These are phyloP conservation scores for Picea abies DNA, from an alignment of 83 land plant genomes.

Conservation along the genomic window DNA sequence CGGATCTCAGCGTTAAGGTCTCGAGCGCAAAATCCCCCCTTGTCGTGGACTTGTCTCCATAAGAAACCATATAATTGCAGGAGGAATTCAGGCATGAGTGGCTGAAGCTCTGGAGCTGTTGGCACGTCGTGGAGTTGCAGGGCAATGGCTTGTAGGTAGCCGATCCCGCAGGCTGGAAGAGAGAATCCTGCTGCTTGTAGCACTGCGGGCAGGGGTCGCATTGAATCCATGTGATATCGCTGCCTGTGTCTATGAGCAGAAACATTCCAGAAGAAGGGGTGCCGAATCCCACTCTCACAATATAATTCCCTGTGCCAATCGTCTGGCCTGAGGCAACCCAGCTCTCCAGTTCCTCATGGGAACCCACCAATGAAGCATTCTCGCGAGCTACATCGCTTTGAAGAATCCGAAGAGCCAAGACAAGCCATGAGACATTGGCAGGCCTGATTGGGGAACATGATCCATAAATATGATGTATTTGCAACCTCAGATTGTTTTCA, in stretches of 20 bases:
- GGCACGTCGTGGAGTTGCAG: conserved; percentile 57
- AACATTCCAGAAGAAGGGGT: conserved; percentile 32
- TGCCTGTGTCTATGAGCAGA: conserved; percentile 70
- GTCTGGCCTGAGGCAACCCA: conserved; percentile 33
- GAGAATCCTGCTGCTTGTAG: conserved; percentile 70
- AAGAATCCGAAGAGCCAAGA: background rate
- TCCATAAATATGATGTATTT: conserved; percentile 6
- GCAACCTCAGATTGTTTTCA: conserved; percentile 2
- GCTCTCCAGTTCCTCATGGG: background rate
- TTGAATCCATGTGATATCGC: conserved; percentile 83
- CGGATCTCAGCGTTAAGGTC: conserved; percentile 23
- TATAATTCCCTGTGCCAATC: conserved; percentile 66
- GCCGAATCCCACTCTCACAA: conserved; percentile 54
- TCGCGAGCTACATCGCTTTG: background rate
- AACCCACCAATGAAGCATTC: background rate
- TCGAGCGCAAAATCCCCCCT: conserved; percentile 56
- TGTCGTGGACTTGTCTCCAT: conserved; percentile 75
- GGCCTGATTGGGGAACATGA: conserved; percentile 7
- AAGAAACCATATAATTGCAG: conserved; percentile 55
- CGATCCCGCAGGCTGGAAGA: conserved; percentile 62
- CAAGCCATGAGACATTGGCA: conserved; percentile 4
- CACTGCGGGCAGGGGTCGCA: conserved; percentile 73
- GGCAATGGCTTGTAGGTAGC: conserved; percentile 39
- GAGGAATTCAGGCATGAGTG: conserved; percentile 25
- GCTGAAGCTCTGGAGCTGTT: conserved; percentile 34